Conservation (phyloP, 2,329 filamentous ascomycete species). For the Xylaria polymorpha region DNA sequence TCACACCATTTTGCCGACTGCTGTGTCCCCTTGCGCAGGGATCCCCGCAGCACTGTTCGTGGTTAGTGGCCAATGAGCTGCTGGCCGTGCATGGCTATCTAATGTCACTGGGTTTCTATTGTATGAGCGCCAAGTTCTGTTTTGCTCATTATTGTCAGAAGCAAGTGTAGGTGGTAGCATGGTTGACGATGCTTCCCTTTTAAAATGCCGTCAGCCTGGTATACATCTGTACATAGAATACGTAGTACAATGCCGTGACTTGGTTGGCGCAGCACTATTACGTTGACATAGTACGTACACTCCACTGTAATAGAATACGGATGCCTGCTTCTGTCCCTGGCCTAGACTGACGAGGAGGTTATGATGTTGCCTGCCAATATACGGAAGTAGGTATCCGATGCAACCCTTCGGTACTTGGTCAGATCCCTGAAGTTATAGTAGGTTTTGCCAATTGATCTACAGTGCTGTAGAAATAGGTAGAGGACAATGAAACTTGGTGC, state of each 20-base stretch:
- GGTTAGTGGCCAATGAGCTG: conserved; percentile 13
- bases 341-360: neutral
- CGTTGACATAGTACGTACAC: conserved; percentile 12
- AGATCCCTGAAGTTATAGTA: neutral
- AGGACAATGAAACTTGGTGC: neutral
- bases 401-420: neutral
- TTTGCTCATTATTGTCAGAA: neutral
- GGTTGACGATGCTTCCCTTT: conserved; percentile 11
- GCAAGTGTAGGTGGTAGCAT: neutral
- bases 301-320: conserved; percentile 6
- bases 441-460: neutral
- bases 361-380: neutral
- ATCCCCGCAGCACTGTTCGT: conserved; percentile 26
- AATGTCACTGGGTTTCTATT: neutral
- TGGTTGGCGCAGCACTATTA: conserved; percentile 11
- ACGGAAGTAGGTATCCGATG: neutral
- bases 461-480: neutral
- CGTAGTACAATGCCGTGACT: neutral
- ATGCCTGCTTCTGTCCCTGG: conserved; percentile 7
- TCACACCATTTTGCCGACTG: conserved; percentile 5
- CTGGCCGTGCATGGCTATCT: conserved; percentile 2
- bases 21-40: conserved; percentile 20
- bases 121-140: neutral
- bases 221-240: neutral
- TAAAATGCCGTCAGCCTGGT: neutral